Evolutionary conservation across 371 early-diverging fungal genomes (phyloP), one percentile per base, ranked within the genome.

Genomic region (Thermomucor indicae-seudaticae): DNA sequence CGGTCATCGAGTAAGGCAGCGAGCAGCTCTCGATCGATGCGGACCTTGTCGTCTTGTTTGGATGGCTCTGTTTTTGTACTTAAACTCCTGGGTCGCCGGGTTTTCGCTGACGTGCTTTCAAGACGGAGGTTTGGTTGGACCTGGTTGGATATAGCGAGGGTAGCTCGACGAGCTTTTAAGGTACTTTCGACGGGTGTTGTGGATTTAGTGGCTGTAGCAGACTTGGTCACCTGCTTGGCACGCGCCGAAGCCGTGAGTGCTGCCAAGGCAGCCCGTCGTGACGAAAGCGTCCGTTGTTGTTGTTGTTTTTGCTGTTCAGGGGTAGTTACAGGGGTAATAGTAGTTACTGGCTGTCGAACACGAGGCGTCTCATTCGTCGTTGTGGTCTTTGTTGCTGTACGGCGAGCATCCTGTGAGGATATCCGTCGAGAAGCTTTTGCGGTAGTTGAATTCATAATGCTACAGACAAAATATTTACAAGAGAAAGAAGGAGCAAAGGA

Each of bases 161-260:
- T 32, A 32, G 7, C 14, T 32, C 32, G 32, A 32, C 32, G n/a
- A n/a, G 32, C 32, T 32, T 7, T 32, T 32, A 14, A 10, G 7
- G 32, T 7, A 32, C 32, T 10, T 14, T 31, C 32, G 22, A 28
- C 5, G 16, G 20, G 2, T 47, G 7, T 5, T 32, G n/a, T 46
- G 46, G 22, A 25, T 28, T 32, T 46, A 22, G 31, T 46, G 46
- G 29, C 46, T 48, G 34, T 20, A 28, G 23, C 10, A 14, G 28
- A 22, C 11, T 29, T 22, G 12, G 22, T 5, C 0, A 48, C 49
- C n/a, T 38, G 49, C 23, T 48, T 48, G 20, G 49, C 49, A 8
- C 49, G 35, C 25, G 49, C 49, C 4, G 49, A 48, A 8, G 49
- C 49, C 14, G 49, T 48, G 11, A 48, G 35, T 4, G 49, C 49